Conservation (phyloP, 2,329 filamentous ascomycete species). For the Phyllosticta ampelicida region DNA sequence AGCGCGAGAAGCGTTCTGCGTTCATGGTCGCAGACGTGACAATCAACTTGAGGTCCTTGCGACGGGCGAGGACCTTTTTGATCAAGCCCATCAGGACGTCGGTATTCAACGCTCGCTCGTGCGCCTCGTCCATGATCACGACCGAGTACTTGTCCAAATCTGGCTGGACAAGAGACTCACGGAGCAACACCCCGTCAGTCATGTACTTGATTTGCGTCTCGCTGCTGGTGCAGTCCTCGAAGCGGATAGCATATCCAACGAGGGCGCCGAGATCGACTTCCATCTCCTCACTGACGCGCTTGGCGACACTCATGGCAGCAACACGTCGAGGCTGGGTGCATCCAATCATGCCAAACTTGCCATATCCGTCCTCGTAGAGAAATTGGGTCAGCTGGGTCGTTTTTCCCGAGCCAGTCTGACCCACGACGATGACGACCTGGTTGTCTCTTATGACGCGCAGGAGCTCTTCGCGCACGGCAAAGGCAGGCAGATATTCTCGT, state of each 20-base stretch:
- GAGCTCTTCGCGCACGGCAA: slow-evolving; percentile 89
- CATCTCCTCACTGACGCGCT: slow-evolving; percentile 98
- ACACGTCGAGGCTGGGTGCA: slow-evolving; percentile 95
- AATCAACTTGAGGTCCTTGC: slow-evolving; percentile 88
- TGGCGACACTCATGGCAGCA: slow-evolving; percentile 97
- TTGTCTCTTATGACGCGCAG: slow-evolving; percentile 90
- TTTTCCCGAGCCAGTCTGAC: slow-evolving; percentile 94
- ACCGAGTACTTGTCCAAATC: slow-evolving; percentile 95
- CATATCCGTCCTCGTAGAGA: slow-evolving; percentile 89
- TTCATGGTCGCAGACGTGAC: slow-evolving; percentile 99
- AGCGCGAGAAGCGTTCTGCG: slow-evolving; percentile 86
- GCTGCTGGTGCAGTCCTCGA: slow-evolving; percentile 94
- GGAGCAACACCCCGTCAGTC: slow-evolving; percentile 90
- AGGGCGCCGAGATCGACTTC: slow-evolving; percentile 76
- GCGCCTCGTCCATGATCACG: slow-evolving; percentile 99
- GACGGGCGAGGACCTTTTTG: slow-evolving; percentile 86
- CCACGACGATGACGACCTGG: slow-evolving; percentile 92
- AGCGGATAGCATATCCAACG: slow-evolving; percentile 95
- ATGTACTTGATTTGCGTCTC: slow-evolving; percentile 98
- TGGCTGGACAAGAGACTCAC: slow-evolving; percentile 84
- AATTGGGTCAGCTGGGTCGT: slow-evolving; percentile 97
- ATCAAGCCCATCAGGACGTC: slow-evolving; percentile 96
- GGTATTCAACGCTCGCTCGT: slow-evolving; percentile 92
- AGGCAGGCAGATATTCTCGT: slow-evolving; percentile 85
- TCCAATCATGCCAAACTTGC: slow-evolving; percentile 76